A percentile compares a stretch with the other conserved stretches of the same genome.
Evolutionary conservation across 176 grass and related monocot genomes (phyloP).

Genomic region (Oryza meridionalis): DNA sequence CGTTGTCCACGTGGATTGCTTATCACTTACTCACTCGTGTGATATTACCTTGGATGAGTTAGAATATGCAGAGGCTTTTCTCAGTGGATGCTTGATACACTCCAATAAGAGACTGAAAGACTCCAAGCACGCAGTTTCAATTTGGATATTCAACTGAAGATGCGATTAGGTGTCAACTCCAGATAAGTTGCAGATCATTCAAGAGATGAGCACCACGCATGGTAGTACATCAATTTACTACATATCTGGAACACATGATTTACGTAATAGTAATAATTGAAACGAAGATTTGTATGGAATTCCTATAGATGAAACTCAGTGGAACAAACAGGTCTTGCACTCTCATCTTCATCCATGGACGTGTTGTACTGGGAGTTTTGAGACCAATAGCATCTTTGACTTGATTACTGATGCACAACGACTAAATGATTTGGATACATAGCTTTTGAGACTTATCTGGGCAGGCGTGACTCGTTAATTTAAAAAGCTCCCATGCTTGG

Average conservation of each 20-base stretch:
- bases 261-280: not conserved
- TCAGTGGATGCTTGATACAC: constrained; percentile 4
- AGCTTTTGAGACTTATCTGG: not conserved
- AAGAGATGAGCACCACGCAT: constrained; percentile 11
- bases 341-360: not conserved
- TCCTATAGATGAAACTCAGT: not conserved
- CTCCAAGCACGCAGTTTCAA: constrained; percentile 3
- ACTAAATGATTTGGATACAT: constrained; percentile 7
- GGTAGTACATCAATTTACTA: not conserved
- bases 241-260: not conserved
- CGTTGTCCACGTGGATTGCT: constrained; percentile 39
- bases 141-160: not conserved
- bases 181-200: not conserved
- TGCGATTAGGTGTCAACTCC: constrained; percentile 2
- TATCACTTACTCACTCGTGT: constrained; percentile 19
- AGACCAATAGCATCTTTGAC: not conserved
- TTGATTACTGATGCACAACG: not conserved
- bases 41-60: not conserved
- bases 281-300: not conserved
- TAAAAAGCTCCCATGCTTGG: constrained; percentile 6
- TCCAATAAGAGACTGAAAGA: constrained; percentile 15
- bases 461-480: not conserved
- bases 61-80: not conserved
- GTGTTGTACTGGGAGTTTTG: not conserved
- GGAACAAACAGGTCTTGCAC: not conserved